Evolutionary conservation across 768 basidiomycete species (phyloP).

Genomic region (Rickenella mellea): DNA sequence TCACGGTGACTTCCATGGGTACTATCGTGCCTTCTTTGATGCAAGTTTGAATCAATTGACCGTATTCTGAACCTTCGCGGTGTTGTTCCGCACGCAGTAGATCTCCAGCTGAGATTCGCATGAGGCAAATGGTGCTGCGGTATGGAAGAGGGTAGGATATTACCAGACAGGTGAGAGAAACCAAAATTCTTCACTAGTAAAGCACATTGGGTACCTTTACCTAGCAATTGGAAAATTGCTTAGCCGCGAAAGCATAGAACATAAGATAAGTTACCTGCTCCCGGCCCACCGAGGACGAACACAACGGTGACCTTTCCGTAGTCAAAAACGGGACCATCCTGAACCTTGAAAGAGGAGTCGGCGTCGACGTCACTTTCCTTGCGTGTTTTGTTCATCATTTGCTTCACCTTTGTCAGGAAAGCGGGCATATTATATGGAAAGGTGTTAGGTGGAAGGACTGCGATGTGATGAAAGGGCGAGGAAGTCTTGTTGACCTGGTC

Average conservation of each 20-base stretch:
- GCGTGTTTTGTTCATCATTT: too few relatives aligned
- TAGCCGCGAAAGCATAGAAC: conserved; percentile 4
- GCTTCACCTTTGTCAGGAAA: too few relatives aligned
- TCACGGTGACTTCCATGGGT: conserved; percentile 94
- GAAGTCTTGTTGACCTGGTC: too few relatives aligned
- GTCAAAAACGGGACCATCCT: conserved; percentile 67
- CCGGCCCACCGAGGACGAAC: conserved; percentile 95
- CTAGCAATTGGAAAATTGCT: conserved; percentile 27
- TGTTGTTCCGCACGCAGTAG: conserved; percentile 90
- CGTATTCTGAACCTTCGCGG: conserved; percentile 75
- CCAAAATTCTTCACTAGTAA: conserved; percentile 74
- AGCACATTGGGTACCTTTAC: conserved; percentile 93
- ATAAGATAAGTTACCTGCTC: conserved; percentile 55
- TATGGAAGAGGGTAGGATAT: conserved; percentile 9
- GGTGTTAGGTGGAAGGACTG: too few relatives aligned
- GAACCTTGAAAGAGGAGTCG: too few relatives aligned
- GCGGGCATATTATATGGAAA: too few relatives aligned
- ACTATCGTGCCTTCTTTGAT: conserved; percentile 92
- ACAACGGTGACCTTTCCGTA: conserved; percentile 71
- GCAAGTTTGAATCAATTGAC: conserved; percentile 75
- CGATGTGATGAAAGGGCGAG: too few relatives aligned
- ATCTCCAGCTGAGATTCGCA: conserved; percentile 68
- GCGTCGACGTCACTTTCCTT: too few relatives aligned
- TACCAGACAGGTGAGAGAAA: conserved; percentile 92
- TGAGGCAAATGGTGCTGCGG: conserved; percentile 3